A percentile compares a stretch with the other conserved stretches of the same genome.
phyloP scores from a whole-genome alignment of 1,139 yeast species.

The Yamadazyma taylorii region DNA sequence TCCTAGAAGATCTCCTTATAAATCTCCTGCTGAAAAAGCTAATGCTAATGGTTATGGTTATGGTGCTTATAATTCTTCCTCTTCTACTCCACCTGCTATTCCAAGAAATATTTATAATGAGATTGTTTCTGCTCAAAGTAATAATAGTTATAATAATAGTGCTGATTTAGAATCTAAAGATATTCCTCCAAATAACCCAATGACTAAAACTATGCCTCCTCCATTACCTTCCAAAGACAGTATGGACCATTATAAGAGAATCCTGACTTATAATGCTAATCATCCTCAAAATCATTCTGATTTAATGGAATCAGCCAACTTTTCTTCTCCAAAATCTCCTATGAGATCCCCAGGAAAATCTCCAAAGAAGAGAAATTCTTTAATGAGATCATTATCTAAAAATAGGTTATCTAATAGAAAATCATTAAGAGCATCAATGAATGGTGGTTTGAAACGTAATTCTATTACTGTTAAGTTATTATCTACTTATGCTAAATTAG shows the following conservation, averaged over 20 bases:
- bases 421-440: conserved; percentile 43
- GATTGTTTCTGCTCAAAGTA: conserved; percentile 41
- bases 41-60: conserved; percentile 1
- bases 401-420: conserved; percentile 39
- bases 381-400: conserved; percentile 31
- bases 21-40: conserved; percentile 11
- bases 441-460: conserved; percentile 56
- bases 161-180: not conserved
- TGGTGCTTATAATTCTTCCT: conserved; percentile 6
- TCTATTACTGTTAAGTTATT: conserved; percentile 69
- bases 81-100: conserved; percentile 30
- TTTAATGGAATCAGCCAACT: conserved; percentile 33
- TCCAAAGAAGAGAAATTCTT: conserved; percentile 31
- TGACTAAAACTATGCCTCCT: conserved; percentile 37
- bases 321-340: conserved; percentile 17
- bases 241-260: conserved; percentile 18
- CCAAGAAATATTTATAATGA: conserved; percentile 51
- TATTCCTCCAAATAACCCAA: not conserved
- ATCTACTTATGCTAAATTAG: conserved; percentile 68
- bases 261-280: conserved; percentile 15
- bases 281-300: conserved; percentile 13
- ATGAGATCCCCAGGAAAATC: conserved; percentile 8
- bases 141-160: conserved; percentile 4
- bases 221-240: conserved; percentile 45
- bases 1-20: conserved; percentile 24